Evolutionary conservation across 441 rosid species (phyloP), one percentile per base, ranked within the genome.

Genomic region (Croton laevigatus): DNA sequence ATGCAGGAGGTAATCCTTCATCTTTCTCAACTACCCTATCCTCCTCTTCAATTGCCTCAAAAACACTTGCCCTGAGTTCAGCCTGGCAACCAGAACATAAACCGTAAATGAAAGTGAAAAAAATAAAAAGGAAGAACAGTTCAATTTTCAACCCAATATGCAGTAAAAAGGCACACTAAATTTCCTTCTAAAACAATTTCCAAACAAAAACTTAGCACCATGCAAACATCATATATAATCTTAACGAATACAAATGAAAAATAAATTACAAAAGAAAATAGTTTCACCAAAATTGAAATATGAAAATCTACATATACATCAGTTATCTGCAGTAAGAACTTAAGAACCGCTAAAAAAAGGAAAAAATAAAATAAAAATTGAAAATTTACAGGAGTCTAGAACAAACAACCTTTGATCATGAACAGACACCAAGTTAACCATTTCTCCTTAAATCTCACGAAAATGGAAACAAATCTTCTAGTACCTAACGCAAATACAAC

Each of bases 31-130:
- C 74, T 38, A 89, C 95, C 46, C 70, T 81, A 79, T 93, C 99
- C 73, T 93, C 99, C 81, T 92, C 96, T 82, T 95, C 99, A 14
- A 95, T 95, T 72, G 99, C 99, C 82, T 93, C 99, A 72, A 95
- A 95, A 5, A 95, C 98, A 82, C 96, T 92, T 49, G 97, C 97
- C 69, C 98, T 87, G 2, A 95, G 91, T 86, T 95, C 99, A 81
- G 97, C 98, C 99, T 95, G 70, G 42, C 58, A 77, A 17, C 55
- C 40, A 34, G 36, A 48, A 59, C 62, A 32, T 8, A 55, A 19
- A 58, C 9, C 48, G 40, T 19, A 53, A 22, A 71, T 46, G 45
- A 66, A 27, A 46, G 4, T 19, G 38, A 60, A 62, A 58, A 68
- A 80, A 70, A 59, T 5, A 8, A n/a, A 62, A 23, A 32, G 42